These are phyloP conservation scores for Licmophora abbreviata DNA, from an alignment of 108 stramenopile genomes.

Conservation along the genomic window DNA sequence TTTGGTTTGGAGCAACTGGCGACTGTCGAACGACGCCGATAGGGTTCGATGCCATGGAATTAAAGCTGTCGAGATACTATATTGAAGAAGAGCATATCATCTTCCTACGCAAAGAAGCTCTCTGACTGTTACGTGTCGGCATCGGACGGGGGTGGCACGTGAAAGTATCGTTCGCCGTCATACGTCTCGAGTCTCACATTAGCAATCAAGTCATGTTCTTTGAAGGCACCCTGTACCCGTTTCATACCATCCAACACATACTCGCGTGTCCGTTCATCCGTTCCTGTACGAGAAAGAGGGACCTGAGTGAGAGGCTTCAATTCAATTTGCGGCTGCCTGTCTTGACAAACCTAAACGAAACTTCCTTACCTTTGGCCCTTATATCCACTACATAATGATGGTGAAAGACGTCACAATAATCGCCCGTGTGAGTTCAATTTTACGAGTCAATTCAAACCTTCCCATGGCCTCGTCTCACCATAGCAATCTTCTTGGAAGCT, in stretches of 20 bases:
- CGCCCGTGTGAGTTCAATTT: no score
- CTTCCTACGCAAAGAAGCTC: no score
- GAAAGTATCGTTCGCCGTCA: constrained; percentile 67
- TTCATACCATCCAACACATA: constrained; percentile 59
- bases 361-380: constrained; percentile 49
- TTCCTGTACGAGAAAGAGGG: no score
- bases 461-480: no score
- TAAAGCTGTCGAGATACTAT: no score
- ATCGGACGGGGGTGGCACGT: constrained; percentile 58
- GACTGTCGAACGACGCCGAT: no score
- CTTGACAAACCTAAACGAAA: constrained; percentile 9
- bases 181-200: constrained; percentile 66
- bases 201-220: constrained; percentile 50
- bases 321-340: background rate
- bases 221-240: constrained; percentile 51
- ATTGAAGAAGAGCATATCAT: no score
- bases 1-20: no score
- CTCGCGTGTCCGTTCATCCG: constrained; percentile 53
- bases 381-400: constrained; percentile 40
- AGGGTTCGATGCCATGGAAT: no score
- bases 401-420: no score
- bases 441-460: no score
- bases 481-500: constrained; percentile 62
- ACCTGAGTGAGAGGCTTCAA: constrained; percentile 7
- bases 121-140: no score